Percentiles rank a stretch among this genome's conserved stretches.
Evolutionary conservation across 2,329 filamentous ascomycete genomes (phyloP).

Genomic region (Colletotrichum tropicale): DNA sequence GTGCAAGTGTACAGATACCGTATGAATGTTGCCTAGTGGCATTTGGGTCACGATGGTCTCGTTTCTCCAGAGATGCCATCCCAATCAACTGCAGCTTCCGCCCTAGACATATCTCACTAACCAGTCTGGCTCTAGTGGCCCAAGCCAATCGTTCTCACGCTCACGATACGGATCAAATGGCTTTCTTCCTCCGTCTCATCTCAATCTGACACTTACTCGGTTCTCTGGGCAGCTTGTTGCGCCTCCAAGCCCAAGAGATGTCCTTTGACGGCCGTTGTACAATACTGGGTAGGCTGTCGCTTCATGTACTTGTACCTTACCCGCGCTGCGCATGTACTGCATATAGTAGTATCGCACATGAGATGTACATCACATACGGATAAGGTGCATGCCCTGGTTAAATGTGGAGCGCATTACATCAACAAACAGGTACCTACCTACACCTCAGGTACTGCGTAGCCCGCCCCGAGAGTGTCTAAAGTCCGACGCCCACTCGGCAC

Average conservation of each 20-base stretch:
- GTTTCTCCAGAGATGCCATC: not conserved
- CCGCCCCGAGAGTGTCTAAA: not conserved
- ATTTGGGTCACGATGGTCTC: not conserved
- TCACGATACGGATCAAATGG: not conserved
- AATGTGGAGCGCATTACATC: conserved; percentile 7
- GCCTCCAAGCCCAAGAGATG: not conserved
- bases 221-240: not conserved
- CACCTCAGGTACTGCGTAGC: not conserved
- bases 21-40: not conserved
- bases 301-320: not conserved
- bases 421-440: not conserved
- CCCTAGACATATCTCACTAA: not conserved
- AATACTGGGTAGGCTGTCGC: not conserved
- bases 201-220: not conserved
- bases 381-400: not conserved
- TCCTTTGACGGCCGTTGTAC: not conserved
- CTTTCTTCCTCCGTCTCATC: not conserved
- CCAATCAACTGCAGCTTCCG: not conserved
- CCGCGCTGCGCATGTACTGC: not conserved
- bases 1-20: not conserved
- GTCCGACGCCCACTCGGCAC: not conserved
- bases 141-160: not conserved
- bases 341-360: not conserved
- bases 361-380: not conserved
- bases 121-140: not conserved